Evolutionary conservation across 2,329 filamentous ascomycete genomes (phyloP), one percentile per base, ranked within the genome.

Genomic region (Colletotrichum somersetense): DNA sequence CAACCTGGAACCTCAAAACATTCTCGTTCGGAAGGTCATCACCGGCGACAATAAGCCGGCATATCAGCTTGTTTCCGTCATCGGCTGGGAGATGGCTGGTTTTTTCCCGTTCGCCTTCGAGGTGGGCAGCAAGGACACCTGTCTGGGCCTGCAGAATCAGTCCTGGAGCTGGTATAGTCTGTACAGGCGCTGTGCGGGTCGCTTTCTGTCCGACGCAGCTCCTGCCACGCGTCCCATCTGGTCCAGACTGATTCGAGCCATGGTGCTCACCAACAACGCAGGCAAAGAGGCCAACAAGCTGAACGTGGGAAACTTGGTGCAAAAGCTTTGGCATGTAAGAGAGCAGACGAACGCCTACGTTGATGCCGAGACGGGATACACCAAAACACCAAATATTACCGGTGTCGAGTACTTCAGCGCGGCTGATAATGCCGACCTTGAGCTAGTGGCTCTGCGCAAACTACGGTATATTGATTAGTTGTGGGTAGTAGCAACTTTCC

Each of bases 1-100:
- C 46, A 42, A 70, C 38, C n/a, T 72, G 16, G 66, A 72, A 6
- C 66, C 70, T 26, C 46, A 30, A 7, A 69, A 72, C 8, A 55
- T 72, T 10, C 53, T 65, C 1, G 42, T 71, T 18, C 42, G 58
- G 5, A 11, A 23, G 16, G 30, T 20, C n/a, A 11, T 5, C 5
- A 71, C 33, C 3, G 30, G 40, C 2, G 23, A 20, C n/a, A 4
- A 20, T 20, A 11, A 33, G 38, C 5, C 40, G 1, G 2, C 20
- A 0, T 72, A 35, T 26, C 12, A 62, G 30, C 40, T 70, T 10
- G 46, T 61, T 6, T 61, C 66, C 2, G 64, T 72, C 4, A 69
- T 62, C 18, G 59, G 55, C 40, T 72, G 62, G 46, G 55, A 64
- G 1, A n/a, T 11, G 5, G 70, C 70, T 1, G 66, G 66, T 10